Evolutionary conservation across 331 rosid species (phyloP).

Genomic region (Pyracantha coccinea): DNA sequence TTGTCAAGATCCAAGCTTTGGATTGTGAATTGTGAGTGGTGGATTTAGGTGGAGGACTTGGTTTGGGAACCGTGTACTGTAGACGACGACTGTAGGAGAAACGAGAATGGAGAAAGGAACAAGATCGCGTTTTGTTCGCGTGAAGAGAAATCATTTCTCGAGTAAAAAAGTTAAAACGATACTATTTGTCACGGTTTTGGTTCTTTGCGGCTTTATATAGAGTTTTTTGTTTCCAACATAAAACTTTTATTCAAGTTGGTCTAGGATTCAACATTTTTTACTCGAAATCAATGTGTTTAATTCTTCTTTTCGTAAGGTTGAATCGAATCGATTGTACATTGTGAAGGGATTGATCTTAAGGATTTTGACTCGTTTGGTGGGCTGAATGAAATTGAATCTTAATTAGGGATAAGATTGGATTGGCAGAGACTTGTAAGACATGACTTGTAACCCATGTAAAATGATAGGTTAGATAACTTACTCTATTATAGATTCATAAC

Average conservation of each 20-base stretch:
- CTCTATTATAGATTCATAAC: too few relatives aligned
- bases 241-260: background rate
- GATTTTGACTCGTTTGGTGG: too few relatives aligned
- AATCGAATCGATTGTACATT: background rate
- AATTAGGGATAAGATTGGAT: rapidly evolving
- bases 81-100: background rate
- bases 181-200: background rate
- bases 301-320: background rate
- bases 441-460: too few relatives aligned
- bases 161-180: background rate
- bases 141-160: background rate
- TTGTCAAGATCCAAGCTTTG: background rate
- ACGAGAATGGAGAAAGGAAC: background rate
- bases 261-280: background rate
- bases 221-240: background rate
- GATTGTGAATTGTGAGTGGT: background rate
- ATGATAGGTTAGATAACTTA: too few relatives aligned
- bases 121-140: conserved; percentile 1
- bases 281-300: background rate
- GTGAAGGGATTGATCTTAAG: background rate
- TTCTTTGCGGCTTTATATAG: background rate
- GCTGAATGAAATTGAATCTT: too few relatives aligned
- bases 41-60: background rate
- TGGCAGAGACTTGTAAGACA: too few relatives aligned
- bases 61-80: background rate